Conservation (phyloP, 1,284 basidiomycete genomes). For the Vanrija sp. region DNA sequence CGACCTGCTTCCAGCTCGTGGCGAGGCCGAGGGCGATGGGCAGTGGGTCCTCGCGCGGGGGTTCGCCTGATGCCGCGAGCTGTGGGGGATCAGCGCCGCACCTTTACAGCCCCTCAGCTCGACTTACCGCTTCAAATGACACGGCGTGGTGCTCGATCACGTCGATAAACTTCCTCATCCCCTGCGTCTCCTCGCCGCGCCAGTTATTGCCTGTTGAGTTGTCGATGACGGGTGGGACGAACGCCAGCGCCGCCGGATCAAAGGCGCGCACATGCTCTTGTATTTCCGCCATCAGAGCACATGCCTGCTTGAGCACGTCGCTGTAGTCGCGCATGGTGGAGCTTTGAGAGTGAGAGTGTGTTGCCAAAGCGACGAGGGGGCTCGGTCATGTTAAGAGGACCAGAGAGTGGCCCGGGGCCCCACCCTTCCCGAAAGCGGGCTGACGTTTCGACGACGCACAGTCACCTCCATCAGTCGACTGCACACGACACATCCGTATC, state of each 20-base stretch:
- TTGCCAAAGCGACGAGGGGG: too few species aligned
- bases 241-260: constrained; percentile 3
- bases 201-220: constrained; percentile 10
- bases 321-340: constrained; percentile 9
- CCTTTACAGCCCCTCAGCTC: background rate
- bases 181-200: constrained; percentile 26
- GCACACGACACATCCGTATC: too few species aligned
- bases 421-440: too few species aligned
- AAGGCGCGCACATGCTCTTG: constrained; percentile 7
- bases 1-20: constrained; percentile 64
- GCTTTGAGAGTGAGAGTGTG: background rate
- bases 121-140: constrained; percentile 17
- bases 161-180: constrained; percentile 25
- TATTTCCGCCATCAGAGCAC: constrained; percentile 1
- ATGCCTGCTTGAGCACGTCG: constrained; percentile 1
- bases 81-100: background rate
- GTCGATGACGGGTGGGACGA: constrained; percentile 15
- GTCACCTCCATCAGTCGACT: too few species aligned
- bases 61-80: constrained; percentile 6
- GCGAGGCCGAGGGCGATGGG: constrained; percentile 39
- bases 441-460: too few species aligned
- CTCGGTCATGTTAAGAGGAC: too few species aligned
- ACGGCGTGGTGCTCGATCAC: constrained; percentile 17
- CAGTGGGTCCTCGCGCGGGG: constrained; percentile 29
- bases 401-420: too few species aligned